phyloP scores from a whole-genome alignment of 768 basidiomycete genomes.

The Naganishia randhawae region DNA sequence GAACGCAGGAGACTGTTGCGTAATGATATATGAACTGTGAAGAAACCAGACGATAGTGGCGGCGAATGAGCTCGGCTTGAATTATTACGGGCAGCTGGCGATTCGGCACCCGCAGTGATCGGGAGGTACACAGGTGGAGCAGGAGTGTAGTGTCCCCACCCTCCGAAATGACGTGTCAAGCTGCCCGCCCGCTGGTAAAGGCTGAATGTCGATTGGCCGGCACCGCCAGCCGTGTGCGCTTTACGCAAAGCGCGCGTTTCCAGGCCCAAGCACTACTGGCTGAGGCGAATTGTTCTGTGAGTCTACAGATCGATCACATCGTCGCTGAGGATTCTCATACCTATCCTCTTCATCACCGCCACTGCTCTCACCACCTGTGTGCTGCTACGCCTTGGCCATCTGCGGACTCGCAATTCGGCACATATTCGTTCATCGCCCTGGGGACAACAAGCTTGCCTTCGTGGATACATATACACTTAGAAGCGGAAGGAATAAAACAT shows the following conservation, averaged over 20 bases:
- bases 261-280: no score
- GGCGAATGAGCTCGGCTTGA: constrained; percentile 21
- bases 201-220: constrained; percentile 12
- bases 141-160: background rate
- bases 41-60: constrained; percentile 1
- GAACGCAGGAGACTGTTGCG: no score
- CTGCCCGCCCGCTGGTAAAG: background rate
- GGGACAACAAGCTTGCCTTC: background rate
- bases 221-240: background rate
- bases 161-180: background rate
- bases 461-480: background rate
- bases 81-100: background rate
- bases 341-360: no score
- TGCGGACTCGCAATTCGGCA: background rate
- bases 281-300: no score
- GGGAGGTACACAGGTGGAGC: background rate
- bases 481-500: background rate
- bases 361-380: no score
- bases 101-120: background rate
- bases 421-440: background rate
- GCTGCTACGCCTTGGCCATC: background rate
- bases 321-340: no score
- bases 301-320: no score
- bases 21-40: no score
- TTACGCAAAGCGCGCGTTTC: constrained; percentile 17